Evolutionary conservation across 2,329 filamentous ascomycete genomes (phyloP), one percentile per base, ranked within the genome.

Genomic region (Pleurostoma richardsiae): DNA sequence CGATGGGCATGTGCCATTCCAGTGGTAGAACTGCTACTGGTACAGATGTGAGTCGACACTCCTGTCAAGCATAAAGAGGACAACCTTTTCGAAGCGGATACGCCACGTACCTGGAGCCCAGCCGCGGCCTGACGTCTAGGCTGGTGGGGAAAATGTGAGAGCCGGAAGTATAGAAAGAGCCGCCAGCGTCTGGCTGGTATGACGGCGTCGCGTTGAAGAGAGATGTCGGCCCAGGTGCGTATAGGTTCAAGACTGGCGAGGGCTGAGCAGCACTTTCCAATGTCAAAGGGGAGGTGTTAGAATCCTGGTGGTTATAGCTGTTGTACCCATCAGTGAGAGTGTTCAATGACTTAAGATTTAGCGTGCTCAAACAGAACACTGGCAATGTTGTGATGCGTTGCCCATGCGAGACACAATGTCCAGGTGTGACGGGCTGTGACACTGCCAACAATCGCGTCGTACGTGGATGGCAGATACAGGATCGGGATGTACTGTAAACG

Each of bases 1-100:
- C 76, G 72, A 62, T 75, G 76, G 66, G 69, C 69, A 72, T 79
- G 75, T 70, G 76, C 73, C 76, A 82, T 80, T 59, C 74, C 76
- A 68, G 72, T 68, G 50, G 73, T 70, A 46, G 76, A 67, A 48
- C 67, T 69, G 62, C 65, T 76, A 66, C 69, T 78, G 58, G 56
- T 64, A 58, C 49, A 49, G 53, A 55, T 52, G 64, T 72, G 57
- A 72, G 66, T 61, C 57, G 51, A 47, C 8, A 43, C 33, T 10
- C 42, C 39, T 39, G 33, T 39, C 31, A 42, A 30, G 46, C 29
- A 42, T 43, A 40, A 41, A 41, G 11, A 54, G 50, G 39, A 48
- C 40, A 46, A 44, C 47, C 38, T 19, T 19, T 19, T 19, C 19
- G 19, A 45, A 43, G 45, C 50, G 43, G 50, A 49, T 51, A 57